Percentiles rank a stretch among this genome's conserved stretches.
Conservation (phyloP, 139 green algal species). For the Ettlia oleoabundans region DNA sequence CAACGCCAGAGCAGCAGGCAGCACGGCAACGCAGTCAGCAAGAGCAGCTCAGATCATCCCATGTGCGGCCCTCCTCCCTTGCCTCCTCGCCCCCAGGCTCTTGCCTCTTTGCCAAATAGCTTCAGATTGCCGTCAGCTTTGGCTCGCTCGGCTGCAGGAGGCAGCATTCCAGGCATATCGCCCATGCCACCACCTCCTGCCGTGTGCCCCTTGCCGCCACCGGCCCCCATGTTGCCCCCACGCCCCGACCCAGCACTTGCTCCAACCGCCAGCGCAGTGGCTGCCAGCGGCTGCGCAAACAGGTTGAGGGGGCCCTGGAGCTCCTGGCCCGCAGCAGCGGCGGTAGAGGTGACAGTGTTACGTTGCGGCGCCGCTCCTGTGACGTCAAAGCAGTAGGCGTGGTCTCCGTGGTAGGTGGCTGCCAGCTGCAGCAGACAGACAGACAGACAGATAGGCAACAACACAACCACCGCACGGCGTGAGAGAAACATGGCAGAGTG, state of each 20-base stretch:
- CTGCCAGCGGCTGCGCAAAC: not conserved
- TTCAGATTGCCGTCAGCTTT: conserved; percentile 60
- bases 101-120: conserved; percentile 60
- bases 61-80: too few species aligned
- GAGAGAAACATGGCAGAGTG: too few species aligned
- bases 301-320: not conserved
- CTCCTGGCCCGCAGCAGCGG: not conserved
- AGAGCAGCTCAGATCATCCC: too few species aligned
- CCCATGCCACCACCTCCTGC: conserved; percentile 5
- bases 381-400: conserved; percentile 84
- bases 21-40: too few species aligned
- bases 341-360: not conserved
- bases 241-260: not conserved
- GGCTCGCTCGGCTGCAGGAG: conserved; percentile 48
- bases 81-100: too few species aligned
- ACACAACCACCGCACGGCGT: too few species aligned
- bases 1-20: too few species aligned
- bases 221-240: not conserved
- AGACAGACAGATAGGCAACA: not conserved
- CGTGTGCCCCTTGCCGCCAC: not conserved
- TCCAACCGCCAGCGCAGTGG: not conserved
- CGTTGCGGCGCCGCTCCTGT: not conserved
- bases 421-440: conserved; percentile 51
- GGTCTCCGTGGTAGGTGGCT: conserved; percentile 79
- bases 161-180: conserved; percentile 36